These are phyloP conservation scores for Kazachstania africana DNA, from an alignment of 805 yeast species.

Conservation along the genomic window DNA sequence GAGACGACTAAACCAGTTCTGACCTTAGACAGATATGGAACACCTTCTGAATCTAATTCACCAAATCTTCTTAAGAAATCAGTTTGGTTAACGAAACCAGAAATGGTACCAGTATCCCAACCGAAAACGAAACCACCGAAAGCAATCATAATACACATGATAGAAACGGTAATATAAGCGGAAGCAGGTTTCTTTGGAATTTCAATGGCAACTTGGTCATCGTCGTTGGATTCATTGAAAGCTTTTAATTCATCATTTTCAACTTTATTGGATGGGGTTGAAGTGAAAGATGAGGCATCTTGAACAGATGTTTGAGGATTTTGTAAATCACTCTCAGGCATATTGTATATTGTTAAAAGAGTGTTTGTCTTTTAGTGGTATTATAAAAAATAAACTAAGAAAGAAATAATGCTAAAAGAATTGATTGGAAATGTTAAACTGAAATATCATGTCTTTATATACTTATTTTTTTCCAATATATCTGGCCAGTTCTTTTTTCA, in stretches of 20 bases:
- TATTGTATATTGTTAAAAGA: too few relatives aligned
- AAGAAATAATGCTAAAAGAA: too few relatives aligned
- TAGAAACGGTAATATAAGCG: constrained; percentile 25
- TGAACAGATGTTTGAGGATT: constrained; percentile 8
- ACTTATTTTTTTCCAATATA: too few relatives aligned
- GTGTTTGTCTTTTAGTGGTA: too few relatives aligned
- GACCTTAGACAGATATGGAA: constrained; percentile 31
- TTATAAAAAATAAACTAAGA: too few relatives aligned
- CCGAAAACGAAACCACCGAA: constrained; percentile 39
- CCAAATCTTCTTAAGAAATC: constrained; percentile 47
- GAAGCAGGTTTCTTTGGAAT: constrained; percentile 27
- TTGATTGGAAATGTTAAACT: too few relatives aligned
- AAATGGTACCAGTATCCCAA: constrained; percentile 70
- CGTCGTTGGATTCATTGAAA: constrained; percentile 1
- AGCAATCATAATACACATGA: constrained; percentile 24
- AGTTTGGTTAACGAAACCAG: constrained; percentile 58
- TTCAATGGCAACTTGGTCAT: constrained; percentile 3
- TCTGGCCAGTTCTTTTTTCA: too few relatives aligned
- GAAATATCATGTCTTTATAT: too few relatives aligned
- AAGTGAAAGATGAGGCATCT: constrained; percentile 13
- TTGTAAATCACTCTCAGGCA: too few relatives aligned
- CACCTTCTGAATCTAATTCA: constrained; percentile 29
- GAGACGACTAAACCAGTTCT: constrained; percentile 41
- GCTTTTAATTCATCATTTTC: constrained; percentile 19
- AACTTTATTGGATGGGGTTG: constrained; percentile 24